Evolutionary conservation across 192 early-diverging fungal species (phyloP).

Genomic region (Rhizophlyctis rosea): DNA sequence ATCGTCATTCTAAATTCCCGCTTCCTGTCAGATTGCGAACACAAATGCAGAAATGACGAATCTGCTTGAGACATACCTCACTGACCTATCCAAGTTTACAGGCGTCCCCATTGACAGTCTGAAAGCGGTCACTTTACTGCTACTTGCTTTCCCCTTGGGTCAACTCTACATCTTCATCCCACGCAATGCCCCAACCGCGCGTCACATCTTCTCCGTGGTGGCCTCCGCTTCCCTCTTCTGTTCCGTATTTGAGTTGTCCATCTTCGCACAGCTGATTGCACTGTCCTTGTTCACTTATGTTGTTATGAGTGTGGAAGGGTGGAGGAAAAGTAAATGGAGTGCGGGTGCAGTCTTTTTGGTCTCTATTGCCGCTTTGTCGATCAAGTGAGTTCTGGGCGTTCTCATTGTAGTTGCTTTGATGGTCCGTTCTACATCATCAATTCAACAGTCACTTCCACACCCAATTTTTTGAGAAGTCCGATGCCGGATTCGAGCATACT

Average conservation of each 20-base stretch:
- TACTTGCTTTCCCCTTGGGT: constrained; percentile 17
- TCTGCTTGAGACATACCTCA: no score
- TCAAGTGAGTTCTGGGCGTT: constrained; percentile 12
- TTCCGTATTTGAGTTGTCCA: constrained; percentile 1
- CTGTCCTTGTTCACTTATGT: constrained; percentile 3
- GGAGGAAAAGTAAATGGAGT: no score
- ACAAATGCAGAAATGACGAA: no score
- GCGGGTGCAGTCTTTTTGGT: constrained; percentile 2
- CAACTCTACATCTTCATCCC: constrained; percentile 12
- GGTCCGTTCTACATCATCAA: background rate
- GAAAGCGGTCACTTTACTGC: constrained; percentile 5
- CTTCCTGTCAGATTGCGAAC: no score
- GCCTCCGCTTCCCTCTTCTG: constrained; percentile 7
- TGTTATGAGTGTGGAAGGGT: background rate
- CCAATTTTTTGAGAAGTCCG: constrained; percentile 8
- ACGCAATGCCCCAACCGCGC: background rate
- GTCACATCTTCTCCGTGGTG: constrained; percentile 23
- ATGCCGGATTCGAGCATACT: constrained; percentile 57
- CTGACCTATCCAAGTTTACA: no score
- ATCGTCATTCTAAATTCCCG: no score
- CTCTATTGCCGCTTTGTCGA: constrained; percentile 6
- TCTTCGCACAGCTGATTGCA: constrained; percentile 13
- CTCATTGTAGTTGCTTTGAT: constrained; percentile 1
- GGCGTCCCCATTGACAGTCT: constrained; percentile 13
- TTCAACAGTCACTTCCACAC: constrained; percentile 14